Base-by-base conservation (phyloP, 768 basidiomycete genomes). In the Lactarius indigo region DNA sequence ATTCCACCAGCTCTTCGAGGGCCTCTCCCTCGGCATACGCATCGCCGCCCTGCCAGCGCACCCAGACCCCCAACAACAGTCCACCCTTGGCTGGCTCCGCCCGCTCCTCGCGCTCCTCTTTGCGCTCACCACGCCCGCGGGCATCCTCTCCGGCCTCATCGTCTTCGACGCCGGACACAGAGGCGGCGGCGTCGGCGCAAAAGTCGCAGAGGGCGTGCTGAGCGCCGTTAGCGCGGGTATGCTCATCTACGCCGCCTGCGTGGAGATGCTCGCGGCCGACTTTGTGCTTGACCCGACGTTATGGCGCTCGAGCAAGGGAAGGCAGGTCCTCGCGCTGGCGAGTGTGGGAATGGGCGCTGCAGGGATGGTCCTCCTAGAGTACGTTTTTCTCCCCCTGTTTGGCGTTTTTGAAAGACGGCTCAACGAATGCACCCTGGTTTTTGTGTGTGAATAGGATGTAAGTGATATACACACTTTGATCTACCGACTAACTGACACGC, bases 231-330 rank as follows among this genome's bases (percentile, higher is more conserved):
- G 89, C 0, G 89, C 91, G 0, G 91, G 91, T 3, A 87, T 93
- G 88, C 82, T 94, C 58, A 91, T 88, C 55, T 93, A 92, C 71
- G 91, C 88, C 0, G 85, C 88, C 13, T 90, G 87, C 12, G 90
- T 93, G 8, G 92, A 93, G 80, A 93, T 94, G 89, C 84, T 94
- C 60, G 91, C 90, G 0, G 91, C 85, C 3, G 91, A 94, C 75
- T 92, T 93, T 70, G 89, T 93, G 52, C 88, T 89, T 76, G 89
- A 91, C 44, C 85, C 85, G 66, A 80, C 70, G 75, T 77, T 79
- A 75, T 80, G 79, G 81, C 76, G 78, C 31, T 76, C 78, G 66
- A 70, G 75, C 20, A 65, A 75, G 18, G 62, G 69, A 54, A 76
- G 81, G 71, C 85, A 87, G 74, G 77, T 76, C 18, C 70, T 88